Evolutionary conservation across 164 flowering plant genomes (phyloP).

Genomic region (Aristolochia fimbriata): DNA sequence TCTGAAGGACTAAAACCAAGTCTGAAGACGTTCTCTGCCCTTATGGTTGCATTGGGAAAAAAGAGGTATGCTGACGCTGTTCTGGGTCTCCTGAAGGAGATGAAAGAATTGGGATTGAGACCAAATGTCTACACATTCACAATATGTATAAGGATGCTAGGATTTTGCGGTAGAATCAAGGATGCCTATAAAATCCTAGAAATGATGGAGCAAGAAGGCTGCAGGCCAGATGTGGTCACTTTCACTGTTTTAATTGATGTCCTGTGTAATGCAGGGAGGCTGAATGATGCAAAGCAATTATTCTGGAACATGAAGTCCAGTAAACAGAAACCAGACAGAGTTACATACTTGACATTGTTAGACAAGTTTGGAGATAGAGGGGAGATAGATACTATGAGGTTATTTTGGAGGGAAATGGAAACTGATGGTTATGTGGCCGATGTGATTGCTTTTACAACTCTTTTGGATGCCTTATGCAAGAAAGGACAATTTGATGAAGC

Average conservation of each 20-base stretch:
- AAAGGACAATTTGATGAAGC: slow-evolving; percentile 67
- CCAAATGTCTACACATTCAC: slow-evolving; percentile 86
- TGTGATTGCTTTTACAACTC: slow-evolving; percentile 71
- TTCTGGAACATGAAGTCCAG: slow-evolving; percentile 59
- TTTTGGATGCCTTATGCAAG: slow-evolving; percentile 66
- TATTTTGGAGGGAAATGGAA: slow-evolving; percentile 73
- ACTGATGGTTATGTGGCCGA: slow-evolving; percentile 75
- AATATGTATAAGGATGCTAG: slow-evolving; percentile 80
- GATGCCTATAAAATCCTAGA: slow-evolving; percentile 55
- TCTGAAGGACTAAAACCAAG: slow-evolving; percentile 73
- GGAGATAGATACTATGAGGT: slow-evolving; percentile 50
- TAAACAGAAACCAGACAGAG: slow-evolving; percentile 72
- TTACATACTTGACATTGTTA: slow-evolving; percentile 74
- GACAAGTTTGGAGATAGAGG: slow-evolving; percentile 60
- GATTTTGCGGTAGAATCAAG: slow-evolving; percentile 67
- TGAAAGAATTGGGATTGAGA: slow-evolving; percentile 71
- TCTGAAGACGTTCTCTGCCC: slow-evolving; percentile 83
- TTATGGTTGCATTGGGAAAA: slow-evolving; percentile 86
- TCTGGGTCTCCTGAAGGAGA: slow-evolving; percentile 61
- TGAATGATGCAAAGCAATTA: slow-evolving; percentile 53
- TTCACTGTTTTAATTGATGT: slow-evolving; percentile 85
- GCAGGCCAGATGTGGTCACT: slow-evolving; percentile 85
- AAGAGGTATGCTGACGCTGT: slow-evolving; percentile 61
- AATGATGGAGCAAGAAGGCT: slow-evolving; percentile 79
- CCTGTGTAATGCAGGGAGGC: slow-evolving; percentile 61